phyloP scores from a whole-genome alignment of 768 basidiomycete species.

The Paxillus involutus region DNA sequence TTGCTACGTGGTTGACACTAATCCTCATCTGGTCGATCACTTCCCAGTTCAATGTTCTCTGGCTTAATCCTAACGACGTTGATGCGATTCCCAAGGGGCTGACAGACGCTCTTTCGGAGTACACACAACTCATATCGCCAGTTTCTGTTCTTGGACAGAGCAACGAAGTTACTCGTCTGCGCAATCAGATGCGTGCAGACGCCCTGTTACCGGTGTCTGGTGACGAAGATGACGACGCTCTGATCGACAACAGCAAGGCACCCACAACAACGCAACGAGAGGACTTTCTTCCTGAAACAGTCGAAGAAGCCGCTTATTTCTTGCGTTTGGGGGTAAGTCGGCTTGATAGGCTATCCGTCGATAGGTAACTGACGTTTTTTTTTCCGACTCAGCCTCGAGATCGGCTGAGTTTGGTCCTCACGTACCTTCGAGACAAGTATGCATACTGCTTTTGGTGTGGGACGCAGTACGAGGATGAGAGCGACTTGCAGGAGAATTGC shows the following conservation, averaged over 20 bases:
- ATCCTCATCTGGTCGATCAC: not conserved
- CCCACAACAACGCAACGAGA: slow-evolving; percentile 26
- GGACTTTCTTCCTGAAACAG: slow-evolving; percentile 49
- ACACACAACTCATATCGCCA: slow-evolving; percentile 29
- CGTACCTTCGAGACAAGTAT: slow-evolving; percentile 72
- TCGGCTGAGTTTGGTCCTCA: slow-evolving; percentile 63
- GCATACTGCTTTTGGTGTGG: slow-evolving; percentile 91
- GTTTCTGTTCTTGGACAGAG: slow-evolving; percentile 4
- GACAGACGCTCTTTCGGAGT: slow-evolving; percentile 51
- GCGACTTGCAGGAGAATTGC: slow-evolving; percentile 64
- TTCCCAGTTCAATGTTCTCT: slow-evolving; percentile 76
- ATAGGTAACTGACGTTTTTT: slow-evolving; percentile 12
- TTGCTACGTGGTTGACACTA: slow-evolving; percentile 6
- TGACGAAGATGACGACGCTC: slow-evolving; percentile 36
- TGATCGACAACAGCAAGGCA: slow-evolving; percentile 14
- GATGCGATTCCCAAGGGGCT: slow-evolving; percentile 69
- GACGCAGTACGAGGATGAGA: slow-evolving; percentile 60
- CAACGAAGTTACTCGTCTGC: slow-evolving; percentile 48
- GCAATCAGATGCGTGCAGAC: slow-evolving; percentile 73
- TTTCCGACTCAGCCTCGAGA: slow-evolving; percentile 58
- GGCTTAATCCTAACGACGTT: slow-evolving; percentile 66
- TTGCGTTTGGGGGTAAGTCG: slow-evolving; percentile 59
- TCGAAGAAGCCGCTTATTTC: slow-evolving; percentile 70
- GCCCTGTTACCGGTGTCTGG: slow-evolving; percentile 52
- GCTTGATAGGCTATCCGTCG: slow-evolving; percentile 1